Conservation (phyloP, 805 yeast genomes). For the Pichia gijzeniarum region DNA sequence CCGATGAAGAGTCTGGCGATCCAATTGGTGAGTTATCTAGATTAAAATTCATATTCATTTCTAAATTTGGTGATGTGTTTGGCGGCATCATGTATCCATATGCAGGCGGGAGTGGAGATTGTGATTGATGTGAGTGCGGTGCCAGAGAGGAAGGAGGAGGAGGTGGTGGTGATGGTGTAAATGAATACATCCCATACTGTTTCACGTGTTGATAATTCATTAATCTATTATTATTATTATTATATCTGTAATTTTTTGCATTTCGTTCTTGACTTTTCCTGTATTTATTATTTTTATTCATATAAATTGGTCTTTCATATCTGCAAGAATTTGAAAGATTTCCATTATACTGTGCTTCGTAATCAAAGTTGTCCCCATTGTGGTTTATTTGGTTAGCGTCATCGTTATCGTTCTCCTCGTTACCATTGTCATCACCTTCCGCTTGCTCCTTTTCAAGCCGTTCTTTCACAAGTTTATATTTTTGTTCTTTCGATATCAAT, state of each 20-base stretch:
- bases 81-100: conserved; percentile 4
- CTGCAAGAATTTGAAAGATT: too few species aligned
- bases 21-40: conserved; percentile 7
- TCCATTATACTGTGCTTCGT: too few species aligned
- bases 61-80: background rate
- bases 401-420: conserved; percentile 14
- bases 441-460: conserved; percentile 29
- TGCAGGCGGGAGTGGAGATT: too few species aligned
- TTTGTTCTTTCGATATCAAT: conserved; percentile 33
- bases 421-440: conserved; percentile 20
- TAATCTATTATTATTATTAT: background rate
- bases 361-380: background rate
- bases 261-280: background rate
- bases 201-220: background rate
- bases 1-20: conserved; percentile 3
- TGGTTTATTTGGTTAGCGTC: background rate
- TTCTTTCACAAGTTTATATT: conserved; percentile 37
- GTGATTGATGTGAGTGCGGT: too few species aligned
- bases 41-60: background rate
- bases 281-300: background rate
- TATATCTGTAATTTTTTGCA: background rate
- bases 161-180: background rate
- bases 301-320: too few species aligned
- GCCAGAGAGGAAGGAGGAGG: background rate
- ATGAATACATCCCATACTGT: conserved; percentile 1